Evolutionary conservation across 2,329 filamentous ascomycete genomes (phyloP).

Genomic region (Zopfia rhizophila): DNA sequence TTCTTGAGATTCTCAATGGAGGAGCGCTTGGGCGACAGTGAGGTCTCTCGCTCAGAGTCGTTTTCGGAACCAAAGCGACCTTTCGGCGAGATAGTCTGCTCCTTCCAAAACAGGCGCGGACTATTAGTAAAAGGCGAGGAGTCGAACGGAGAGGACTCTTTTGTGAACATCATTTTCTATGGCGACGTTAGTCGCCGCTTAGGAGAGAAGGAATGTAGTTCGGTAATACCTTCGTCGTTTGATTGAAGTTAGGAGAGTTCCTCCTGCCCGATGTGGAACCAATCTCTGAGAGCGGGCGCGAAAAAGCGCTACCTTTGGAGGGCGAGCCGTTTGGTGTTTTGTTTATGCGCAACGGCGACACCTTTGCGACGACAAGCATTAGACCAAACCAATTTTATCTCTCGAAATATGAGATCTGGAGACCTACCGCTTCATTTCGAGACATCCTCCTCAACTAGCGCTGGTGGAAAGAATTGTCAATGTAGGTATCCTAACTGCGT

Average conservation of each 20-base stretch:
- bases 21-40: slow-evolving; percentile 79
- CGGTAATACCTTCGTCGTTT: slow-evolving; percentile 71
- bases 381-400: slow-evolving; percentile 3
- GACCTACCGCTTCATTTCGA: slow-evolving; percentile 53
- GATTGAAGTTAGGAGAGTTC: slow-evolving; percentile 93
- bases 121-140: slow-evolving; percentile 80
- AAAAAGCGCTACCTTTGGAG: slow-evolving; percentile 70
- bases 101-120: slow-evolving; percentile 91
- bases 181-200: slow-evolving; percentile 35
- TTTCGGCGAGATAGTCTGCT: slow-evolving; percentile 70
- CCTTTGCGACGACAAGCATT: slow-evolving; percentile 57
- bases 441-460: slow-evolving; percentile 45
- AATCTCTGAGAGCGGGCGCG: slow-evolving; percentile 84
- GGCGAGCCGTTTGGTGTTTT: slow-evolving; percentile 73
- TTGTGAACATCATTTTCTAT: slow-evolving; percentile 74
- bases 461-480: slow-evolving; percentile 24
- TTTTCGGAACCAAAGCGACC: slow-evolving; percentile 77
- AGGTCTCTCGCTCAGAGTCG: slow-evolving; percentile 64
- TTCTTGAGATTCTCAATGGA: slow-evolving; percentile 96
- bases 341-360: slow-evolving; percentile 82
- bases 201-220: slow-evolving; percentile 29
- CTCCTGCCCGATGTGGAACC: slow-evolving; percentile 84
- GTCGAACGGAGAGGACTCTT: slow-evolving; percentile 85
- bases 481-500: slow-evolving; percentile 36
- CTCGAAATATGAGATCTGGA: background rate